Evolutionary conservation across 73 alveolate genomes (phyloP).

Genomic region (Loxodes magnus): DNA sequence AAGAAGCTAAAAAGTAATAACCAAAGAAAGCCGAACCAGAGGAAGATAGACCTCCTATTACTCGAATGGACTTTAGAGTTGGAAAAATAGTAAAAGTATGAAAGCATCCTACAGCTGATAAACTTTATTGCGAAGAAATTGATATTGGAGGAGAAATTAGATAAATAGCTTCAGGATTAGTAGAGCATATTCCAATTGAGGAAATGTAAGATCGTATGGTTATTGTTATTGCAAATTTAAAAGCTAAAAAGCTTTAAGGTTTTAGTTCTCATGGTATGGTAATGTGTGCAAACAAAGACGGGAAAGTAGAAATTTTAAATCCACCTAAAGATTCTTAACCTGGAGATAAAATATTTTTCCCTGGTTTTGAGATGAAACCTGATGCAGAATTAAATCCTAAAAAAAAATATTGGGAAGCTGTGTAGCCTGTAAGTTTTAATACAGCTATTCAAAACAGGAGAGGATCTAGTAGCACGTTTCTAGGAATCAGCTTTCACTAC

Average conservation of each 20-base stretch:
- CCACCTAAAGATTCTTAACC: slow-evolving; percentile 2
- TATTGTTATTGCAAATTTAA: slow-evolving; percentile 78
- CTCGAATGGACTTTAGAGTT: slow-evolving; percentile 56
- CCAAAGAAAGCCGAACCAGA: neutral
- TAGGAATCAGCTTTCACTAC: too few species aligned
- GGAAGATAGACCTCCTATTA: neutral
- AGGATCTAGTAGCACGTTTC: too few species aligned
- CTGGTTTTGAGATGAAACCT: too few species aligned
- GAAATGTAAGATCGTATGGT: slow-evolving; percentile 81
- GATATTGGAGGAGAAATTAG: slow-evolving; percentile 93
- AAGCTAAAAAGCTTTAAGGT: slow-evolving; percentile 77
- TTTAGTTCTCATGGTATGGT: slow-evolving; percentile 94
- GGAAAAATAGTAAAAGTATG: slow-evolving; percentile 52
- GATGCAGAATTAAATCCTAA: too few species aligned
- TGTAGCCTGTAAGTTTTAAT: too few species aligned
- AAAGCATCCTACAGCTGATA: slow-evolving; percentile 65
- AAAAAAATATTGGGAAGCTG: too few species aligned
- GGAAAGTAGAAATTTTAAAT: slow-evolving; percentile 34
- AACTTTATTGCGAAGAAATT: slow-evolving; percentile 80
- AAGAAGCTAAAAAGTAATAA: neutral
- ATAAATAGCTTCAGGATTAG: slow-evolving; percentile 88
- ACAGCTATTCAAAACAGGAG: too few species aligned
- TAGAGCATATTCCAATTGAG: slow-evolving; percentile 70
- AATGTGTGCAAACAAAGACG: slow-evolving; percentile 29
- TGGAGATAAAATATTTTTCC: too few species aligned